A percentile compares a stretch with the other conserved stretches of the same genome.
These are phyloP conservation scores for Rutstroemia sp. DNA, from an alignment of 2,329 filamentous ascomycete genomes.

Conservation along the genomic window DNA sequence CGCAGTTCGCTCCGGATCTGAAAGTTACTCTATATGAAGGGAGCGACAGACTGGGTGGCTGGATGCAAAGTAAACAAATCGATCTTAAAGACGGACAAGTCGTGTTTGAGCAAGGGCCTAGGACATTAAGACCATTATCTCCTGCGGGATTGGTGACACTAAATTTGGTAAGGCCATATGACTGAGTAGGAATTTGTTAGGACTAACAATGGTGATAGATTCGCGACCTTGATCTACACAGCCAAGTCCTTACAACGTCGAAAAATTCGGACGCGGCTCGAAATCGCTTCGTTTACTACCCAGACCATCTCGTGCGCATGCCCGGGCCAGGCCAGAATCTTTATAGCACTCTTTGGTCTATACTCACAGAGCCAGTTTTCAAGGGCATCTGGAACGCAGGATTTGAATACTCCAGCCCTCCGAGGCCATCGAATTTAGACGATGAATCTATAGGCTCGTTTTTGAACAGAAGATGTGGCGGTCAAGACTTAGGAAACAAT, in stretches of 20 bases:
- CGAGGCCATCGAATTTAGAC: conserved; percentile 31
- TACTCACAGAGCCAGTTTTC: conserved; percentile 50
- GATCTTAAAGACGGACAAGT: conserved; percentile 54
- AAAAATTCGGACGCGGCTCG: conserved; percentile 43
- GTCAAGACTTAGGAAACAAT: conserved; percentile 57
- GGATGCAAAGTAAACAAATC: conserved; percentile 64
- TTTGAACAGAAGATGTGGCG: conserved; percentile 45
- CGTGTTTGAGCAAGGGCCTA: conserved; percentile 76
- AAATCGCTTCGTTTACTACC: conserved; percentile 82
- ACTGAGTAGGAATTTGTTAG: not conserved
- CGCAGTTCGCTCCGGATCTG: conserved; percentile 56
- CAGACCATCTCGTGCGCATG: conserved; percentile 66
- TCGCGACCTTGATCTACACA: conserved; percentile 45
- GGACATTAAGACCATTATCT: conserved; percentile 34
- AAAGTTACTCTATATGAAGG: conserved; percentile 79
- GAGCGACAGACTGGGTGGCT: conserved; percentile 66
- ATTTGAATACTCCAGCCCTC: conserved; percentile 28
- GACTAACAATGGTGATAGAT: conserved; percentile 36
- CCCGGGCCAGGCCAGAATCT: conserved; percentile 38
- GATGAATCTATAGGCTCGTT: conserved; percentile 72
- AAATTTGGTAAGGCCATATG: conserved; percentile 15
- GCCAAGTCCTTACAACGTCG: conserved; percentile 48
- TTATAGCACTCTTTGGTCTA: conserved; percentile 24
- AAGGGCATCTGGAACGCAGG: conserved; percentile 30
- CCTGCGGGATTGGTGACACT: conserved; percentile 20